Percentiles rank a stretch among this genome's conserved stretches.
phyloP scores from a whole-genome alignment of 306 rosid genomes.

The Prunus padus region DNA sequence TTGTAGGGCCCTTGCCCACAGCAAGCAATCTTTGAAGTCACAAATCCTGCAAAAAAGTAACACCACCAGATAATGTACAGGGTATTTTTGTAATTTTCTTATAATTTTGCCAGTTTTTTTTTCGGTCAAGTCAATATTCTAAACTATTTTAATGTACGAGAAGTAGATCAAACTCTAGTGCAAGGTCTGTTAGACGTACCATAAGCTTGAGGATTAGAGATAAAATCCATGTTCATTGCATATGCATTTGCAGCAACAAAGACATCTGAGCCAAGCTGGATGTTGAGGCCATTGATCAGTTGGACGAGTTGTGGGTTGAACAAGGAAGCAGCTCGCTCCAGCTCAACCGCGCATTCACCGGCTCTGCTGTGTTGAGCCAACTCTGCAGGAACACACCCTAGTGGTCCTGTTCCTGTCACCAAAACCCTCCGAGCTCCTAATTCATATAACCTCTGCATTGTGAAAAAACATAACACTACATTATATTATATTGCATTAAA shows the following conservation, averaged over 20 bases:
- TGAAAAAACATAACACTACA: background rate
- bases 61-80: background rate
- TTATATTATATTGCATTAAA: too few species aligned
- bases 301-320: slow-evolving; percentile 66
- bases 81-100: too few species aligned
- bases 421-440: slow-evolving; percentile 60
- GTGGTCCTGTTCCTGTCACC: slow-evolving; percentile 74
- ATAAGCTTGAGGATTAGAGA: slow-evolving; percentile 53
- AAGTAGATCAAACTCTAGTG: too few species aligned
- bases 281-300: slow-evolving; percentile 41
- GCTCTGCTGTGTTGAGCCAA: slow-evolving; percentile 48
- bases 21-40: slow-evolving; percentile 59
- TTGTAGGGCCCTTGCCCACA: slow-evolving; percentile 85
- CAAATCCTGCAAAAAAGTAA: slow-evolving; percentile 43
- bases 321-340: slow-evolving; percentile 58
- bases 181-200: too few species aligned
- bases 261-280: slow-evolving; percentile 38
- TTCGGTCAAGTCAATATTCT: too few species aligned
- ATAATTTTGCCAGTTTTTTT: too few species aligned
- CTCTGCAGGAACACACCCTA: slow-evolving; percentile 79
- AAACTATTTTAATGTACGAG: too few species aligned
- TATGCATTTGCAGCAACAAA: slow-evolving; percentile 62
- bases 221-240: slow-evolving; percentile 60
- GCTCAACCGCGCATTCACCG: slow-evolving; percentile 59
- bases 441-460: slow-evolving; percentile 55